These are phyloP conservation scores for Didymella sp. DNA, from an alignment of 2,329 filamentous ascomycete species.

Conservation along the genomic window DNA sequence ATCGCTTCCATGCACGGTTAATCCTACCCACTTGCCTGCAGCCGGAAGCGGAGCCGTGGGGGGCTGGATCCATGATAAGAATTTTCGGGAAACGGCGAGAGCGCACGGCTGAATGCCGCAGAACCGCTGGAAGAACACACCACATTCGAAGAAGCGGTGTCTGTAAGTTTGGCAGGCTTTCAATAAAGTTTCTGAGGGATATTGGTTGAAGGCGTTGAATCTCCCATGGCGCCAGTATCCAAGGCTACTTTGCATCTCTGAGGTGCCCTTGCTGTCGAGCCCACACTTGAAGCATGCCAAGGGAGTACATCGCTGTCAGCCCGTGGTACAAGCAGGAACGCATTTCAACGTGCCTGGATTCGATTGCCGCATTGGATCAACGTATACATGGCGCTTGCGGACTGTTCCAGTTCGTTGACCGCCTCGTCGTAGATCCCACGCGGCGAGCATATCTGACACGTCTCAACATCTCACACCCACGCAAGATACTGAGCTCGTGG, in stretches of 20 bases:
- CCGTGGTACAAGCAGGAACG: constrained; percentile 13
- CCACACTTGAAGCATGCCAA: constrained; percentile 1
- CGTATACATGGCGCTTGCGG: not conserved
- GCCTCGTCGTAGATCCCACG: constrained; percentile 6
- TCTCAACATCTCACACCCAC: not conserved
- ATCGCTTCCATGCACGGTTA: constrained; percentile 24
- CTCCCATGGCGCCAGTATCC: constrained; percentile 10
- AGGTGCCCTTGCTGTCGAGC: constrained; percentile 10
- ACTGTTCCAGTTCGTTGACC: constrained; percentile 1
- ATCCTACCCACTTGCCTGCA: constrained; percentile 19
- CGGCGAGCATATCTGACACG: constrained; percentile 7
- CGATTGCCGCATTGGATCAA: constrained; percentile 5
- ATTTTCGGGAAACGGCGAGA: constrained; percentile 13
- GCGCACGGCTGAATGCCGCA: constrained; percentile 6
- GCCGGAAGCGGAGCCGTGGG: constrained; percentile 21
- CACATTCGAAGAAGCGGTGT: constrained; percentile 10
- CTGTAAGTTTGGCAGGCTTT: constrained; percentile 8
- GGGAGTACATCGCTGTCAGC: constrained; percentile 13
- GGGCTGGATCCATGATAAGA: constrained; percentile 22
- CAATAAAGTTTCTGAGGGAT: constrained; percentile 1
- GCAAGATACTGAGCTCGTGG: not conserved
- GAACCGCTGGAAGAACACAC: constrained; percentile 1
- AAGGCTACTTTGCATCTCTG: not conserved
- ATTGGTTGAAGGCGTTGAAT: constrained; percentile 1
- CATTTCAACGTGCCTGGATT: constrained; percentile 9